Evolutionary conservation across 768 basidiomycete species (phyloP).

Genomic region (Suillus subalutaceus): DNA sequence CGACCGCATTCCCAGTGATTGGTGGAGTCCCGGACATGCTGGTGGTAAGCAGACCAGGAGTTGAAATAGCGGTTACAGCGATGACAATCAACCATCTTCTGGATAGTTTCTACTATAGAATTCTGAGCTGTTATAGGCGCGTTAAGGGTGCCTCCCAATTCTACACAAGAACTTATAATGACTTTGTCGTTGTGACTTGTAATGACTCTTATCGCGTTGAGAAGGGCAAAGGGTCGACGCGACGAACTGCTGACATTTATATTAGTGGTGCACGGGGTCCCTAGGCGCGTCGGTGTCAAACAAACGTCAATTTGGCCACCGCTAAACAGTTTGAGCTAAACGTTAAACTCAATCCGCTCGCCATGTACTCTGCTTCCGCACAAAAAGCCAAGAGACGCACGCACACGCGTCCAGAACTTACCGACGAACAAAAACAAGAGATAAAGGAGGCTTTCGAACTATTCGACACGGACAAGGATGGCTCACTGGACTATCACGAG

Average conservation of each 20-base stretch:
- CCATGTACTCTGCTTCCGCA: conserved; percentile 63
- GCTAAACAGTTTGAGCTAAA: neutral
- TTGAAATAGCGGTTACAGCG: conserved; percentile 44
- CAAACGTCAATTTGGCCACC: conserved; percentile 1
- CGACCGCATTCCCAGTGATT: conserved; percentile 48
- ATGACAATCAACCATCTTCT: conserved; percentile 40
- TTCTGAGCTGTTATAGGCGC: neutral
- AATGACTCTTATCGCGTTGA: neutral
- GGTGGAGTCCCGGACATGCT: conserved; percentile 40
- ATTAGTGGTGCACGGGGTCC: conserved; percentile 26
- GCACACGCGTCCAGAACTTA: conserved; percentile 79
- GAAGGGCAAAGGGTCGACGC: neutral
- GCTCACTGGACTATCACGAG: conserved; percentile 95
- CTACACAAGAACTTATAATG: neutral
- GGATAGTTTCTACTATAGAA: neutral
- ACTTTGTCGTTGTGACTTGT: neutral
- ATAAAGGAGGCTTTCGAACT: conserved; percentile 99
- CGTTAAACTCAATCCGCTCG: conserved; percentile 1
- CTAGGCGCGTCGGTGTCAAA: conserved; percentile 31
- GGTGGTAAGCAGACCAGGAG: conserved; percentile 27
- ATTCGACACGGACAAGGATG: conserved; percentile 99
- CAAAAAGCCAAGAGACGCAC: conserved; percentile 76
- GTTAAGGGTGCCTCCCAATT: neutral
- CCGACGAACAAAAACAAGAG: conserved; percentile 91
- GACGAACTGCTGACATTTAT: neutral